Evolutionary conservation across 1,284 basidiomycete genomes (phyloP).

Genomic region (Leccinum subrobustum): DNA sequence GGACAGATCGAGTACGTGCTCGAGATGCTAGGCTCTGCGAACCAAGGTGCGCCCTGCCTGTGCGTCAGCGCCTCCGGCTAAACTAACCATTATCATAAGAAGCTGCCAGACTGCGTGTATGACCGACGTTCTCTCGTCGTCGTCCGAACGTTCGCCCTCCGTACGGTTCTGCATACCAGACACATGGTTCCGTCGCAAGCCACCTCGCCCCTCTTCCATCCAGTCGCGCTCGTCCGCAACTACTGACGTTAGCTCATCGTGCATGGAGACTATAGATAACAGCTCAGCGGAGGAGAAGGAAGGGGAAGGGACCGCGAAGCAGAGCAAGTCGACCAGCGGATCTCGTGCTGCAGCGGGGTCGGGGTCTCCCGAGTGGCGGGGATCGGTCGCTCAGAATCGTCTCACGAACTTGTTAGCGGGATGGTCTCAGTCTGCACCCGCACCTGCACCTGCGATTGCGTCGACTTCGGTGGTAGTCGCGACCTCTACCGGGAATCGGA

Average conservation of each 20-base stretch:
- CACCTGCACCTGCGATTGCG: slow-evolving; percentile 23
- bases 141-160: slow-evolving; percentile 28
- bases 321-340: slow-evolving; percentile 26
- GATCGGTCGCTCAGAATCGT: slow-evolving; percentile 54
- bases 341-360: slow-evolving; percentile 13
- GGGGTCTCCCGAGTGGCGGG: slow-evolving; percentile 42
- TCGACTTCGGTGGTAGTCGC: slow-evolving; percentile 31
- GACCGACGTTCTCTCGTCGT: slow-evolving; percentile 32
- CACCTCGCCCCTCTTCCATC: slow-evolving; percentile 46
- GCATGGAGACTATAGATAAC: slow-evolving; percentile 25
- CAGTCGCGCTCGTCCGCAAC: slow-evolving; percentile 51
- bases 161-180: slow-evolving; percentile 72
- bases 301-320: slow-evolving; percentile 65
- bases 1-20: slow-evolving; percentile 59
- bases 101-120: slow-evolving; percentile 29
- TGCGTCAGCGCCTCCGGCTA: background rate
- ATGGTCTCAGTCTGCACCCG: slow-evolving; percentile 49
- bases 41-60: slow-evolving; percentile 14
- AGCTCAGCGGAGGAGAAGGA: slow-evolving; percentile 49
- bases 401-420: slow-evolving; percentile 64
- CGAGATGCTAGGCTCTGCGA: slow-evolving; percentile 36
- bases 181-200: slow-evolving; percentile 73
- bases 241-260: slow-evolving; percentile 35
- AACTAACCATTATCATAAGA: background rate
- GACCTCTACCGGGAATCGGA: slow-evolving; percentile 40